Evolutionary conservation across 2,329 filamentous ascomycete species (phyloP).

Genomic region (Clathrospora elynae): DNA sequence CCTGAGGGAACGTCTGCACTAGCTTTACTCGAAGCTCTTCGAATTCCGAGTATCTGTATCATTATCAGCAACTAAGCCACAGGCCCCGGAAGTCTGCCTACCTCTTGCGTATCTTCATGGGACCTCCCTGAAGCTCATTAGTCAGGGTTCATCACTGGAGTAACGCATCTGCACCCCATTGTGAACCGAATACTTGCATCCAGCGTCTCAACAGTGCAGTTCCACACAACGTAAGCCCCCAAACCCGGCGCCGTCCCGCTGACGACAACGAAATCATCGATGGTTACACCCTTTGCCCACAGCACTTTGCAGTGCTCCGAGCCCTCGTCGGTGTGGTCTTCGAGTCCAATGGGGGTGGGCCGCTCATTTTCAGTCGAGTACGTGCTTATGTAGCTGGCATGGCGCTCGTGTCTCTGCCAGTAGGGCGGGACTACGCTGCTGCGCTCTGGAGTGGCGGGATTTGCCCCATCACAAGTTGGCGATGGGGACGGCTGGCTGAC

Average conservation of each 20-base stretch:
- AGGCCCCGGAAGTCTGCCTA: conserved; percentile 29
- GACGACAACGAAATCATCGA: conserved; percentile 67
- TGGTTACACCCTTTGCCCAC: conserved; percentile 66
- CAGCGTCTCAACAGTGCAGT: conserved; percentile 83
- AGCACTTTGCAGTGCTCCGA: conserved; percentile 62
- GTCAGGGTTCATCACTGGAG: conserved; percentile 10
- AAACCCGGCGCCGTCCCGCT: conserved; percentile 61
- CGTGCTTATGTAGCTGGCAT: conserved; percentile 44
- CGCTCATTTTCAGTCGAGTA: conserved; percentile 42
- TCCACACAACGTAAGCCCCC: conserved; percentile 96
- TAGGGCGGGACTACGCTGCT: conserved; percentile 53
- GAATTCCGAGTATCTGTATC: conserved; percentile 85
- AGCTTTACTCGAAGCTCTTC: conserved; percentile 78
- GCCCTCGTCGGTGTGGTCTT: conserved; percentile 66
- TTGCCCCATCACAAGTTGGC: conserved; percentile 27
- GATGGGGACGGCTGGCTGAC: conserved; percentile 31
- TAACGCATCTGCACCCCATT: conserved; percentile 21
- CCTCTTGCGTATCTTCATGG: conserved; percentile 65
- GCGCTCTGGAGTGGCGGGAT: conserved; percentile 32
- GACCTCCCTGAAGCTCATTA: conserved; percentile 54
- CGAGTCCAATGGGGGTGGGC: conserved; percentile 61
- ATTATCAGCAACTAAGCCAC: conserved; percentile 24
- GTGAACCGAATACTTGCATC: conserved; percentile 62
- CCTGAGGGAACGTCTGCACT: conserved; percentile 79
- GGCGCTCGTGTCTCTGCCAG: conserved; percentile 53